Evolutionary conservation across 257 asterid genomes (phyloP), one percentile per base, ranked within the genome.

Genomic region (Solanum okadae): DNA sequence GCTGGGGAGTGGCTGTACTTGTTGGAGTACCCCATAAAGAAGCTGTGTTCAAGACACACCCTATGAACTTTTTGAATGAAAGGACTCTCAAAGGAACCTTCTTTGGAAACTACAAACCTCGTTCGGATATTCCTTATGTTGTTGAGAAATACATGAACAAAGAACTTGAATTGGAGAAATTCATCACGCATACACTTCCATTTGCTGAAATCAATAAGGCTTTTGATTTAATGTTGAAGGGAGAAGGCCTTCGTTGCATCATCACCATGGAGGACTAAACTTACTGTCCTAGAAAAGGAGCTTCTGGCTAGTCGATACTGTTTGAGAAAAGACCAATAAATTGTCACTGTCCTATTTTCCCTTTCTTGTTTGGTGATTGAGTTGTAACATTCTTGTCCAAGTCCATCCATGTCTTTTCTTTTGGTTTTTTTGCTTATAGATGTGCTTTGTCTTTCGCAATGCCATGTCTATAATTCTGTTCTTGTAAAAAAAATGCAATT

Each of bases 181-280:
- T 94, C 89, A 90, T 94, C 71, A 94, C 97, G 2, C 97, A 93
- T 86, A 52, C 37, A 34, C 87, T 94, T n/a, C 87, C 92, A 1
- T 93, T 93, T 91, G 87, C 94, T 29, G 93, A 94, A 88, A 94
- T 94, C 90, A 94, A 93, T 92, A 93, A 94, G 91, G 98, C 96
- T 3, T 94, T 94, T 20, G 97, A 93, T 15, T 88, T 77, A 87
- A 93, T 94, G 96, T 37, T 90, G 63, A 46, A 72, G 23, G 94
- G 96, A 25, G 94, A 92, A 89, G 42, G 93, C 5, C 89, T 94
- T 16, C 93, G 96, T 25, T 94, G 96, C 93, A 90, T 94, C 78
- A 92, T 93, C 88, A 49, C 85, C 81, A 94, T 94, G 96, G 96
- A 72, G 59, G 61, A 89, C 40, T 92, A 81, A 88, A 4, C 87